Evolutionary conservation across 495 filamentous ascomycete species (phyloP).

Genomic region (Chaetomium tenue): DNA sequence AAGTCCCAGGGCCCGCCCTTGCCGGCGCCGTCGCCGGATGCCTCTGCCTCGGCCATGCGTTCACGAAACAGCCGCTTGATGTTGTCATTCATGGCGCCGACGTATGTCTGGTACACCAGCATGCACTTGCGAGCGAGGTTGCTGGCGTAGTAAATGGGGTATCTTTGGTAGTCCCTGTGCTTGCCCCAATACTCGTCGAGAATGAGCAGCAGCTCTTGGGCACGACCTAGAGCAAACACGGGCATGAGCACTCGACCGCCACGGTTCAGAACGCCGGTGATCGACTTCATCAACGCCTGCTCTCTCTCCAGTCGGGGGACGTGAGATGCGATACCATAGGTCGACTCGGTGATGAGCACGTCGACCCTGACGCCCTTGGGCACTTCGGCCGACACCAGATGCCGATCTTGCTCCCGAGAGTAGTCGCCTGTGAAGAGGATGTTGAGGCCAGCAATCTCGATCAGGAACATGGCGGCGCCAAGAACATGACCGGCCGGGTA

Average conservation of each 20-base stretch:
- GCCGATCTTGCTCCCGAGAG: slow-evolving; percentile 87
- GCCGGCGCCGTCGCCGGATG: slow-evolving; percentile 63
- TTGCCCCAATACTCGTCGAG: slow-evolving; percentile 94
- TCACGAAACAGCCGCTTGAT: slow-evolving; percentile 88
- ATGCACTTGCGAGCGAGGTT: slow-evolving; percentile 94
- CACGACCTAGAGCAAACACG: slow-evolving; percentile 89
- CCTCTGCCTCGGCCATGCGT: slow-evolving; percentile 82
- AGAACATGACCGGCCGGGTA: slow-evolving; percentile 96
- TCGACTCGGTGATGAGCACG: slow-evolving; percentile 94
- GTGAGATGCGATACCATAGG: slow-evolving; percentile 90
- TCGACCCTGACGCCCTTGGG: slow-evolving; percentile 84
- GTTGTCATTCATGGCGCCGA: slow-evolving; percentile 97
- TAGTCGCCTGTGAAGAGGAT: slow-evolving; percentile 98
- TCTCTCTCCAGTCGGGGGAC: slow-evolving; percentile 87
- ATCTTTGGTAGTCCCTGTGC: slow-evolving; percentile 79
- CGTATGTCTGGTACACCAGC: slow-evolving; percentile 97
- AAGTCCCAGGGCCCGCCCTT: slow-evolving; percentile 95
- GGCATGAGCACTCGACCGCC: slow-evolving; percentile 93
- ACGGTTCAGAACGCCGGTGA: slow-evolving; percentile 82
- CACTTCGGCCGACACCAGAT: slow-evolving; percentile 87
- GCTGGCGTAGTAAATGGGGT: slow-evolving; percentile 94
- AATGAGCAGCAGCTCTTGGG: slow-evolving; percentile 91
- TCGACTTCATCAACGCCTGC: slow-evolving; percentile 88
- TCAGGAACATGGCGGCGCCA: slow-evolving; percentile 96
- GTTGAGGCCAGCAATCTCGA: slow-evolving; percentile 93